Evolutionary conservation across 2,329 filamentous ascomycete genomes (phyloP).

Genomic region (Pseudogymnoascus sp.): DNA sequence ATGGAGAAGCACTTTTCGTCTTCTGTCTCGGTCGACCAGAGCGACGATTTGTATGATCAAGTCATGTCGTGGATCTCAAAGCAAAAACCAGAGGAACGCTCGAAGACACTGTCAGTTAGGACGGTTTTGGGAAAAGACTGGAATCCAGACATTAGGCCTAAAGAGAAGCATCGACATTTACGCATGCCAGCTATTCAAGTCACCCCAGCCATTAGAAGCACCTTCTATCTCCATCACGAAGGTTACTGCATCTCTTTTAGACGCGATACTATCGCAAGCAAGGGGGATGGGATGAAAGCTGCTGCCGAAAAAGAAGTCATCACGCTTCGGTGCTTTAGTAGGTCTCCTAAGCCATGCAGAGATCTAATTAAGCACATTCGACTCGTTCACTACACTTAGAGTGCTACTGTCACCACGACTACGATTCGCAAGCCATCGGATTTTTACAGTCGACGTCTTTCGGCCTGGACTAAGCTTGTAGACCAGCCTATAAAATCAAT

Average conservation of each 20-base stretch:
- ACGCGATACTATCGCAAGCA: background rate
- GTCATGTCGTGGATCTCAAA: slow-evolving; percentile 34
- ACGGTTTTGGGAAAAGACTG: background rate
- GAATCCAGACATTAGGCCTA: background rate
- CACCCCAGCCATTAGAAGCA: background rate
- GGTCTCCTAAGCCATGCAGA: slow-evolving; percentile 45
- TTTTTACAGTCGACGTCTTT: slow-evolving; percentile 27
- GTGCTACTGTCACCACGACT: slow-evolving; percentile 45
- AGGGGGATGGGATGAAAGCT: background rate
- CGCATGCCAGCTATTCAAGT: background rate
- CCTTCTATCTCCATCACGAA: slow-evolving; percentile 73
- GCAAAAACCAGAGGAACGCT: background rate
- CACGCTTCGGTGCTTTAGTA: slow-evolving; percentile 46
- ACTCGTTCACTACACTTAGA: slow-evolving; percentile 45
- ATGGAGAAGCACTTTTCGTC: slow-evolving; percentile 19
- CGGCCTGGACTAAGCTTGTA: slow-evolving; percentile 49
- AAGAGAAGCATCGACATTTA: background rate
- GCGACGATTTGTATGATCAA: slow-evolving; percentile 41
- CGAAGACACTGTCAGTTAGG: background rate
- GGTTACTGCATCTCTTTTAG: slow-evolving; percentile 57
- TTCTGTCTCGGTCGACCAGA: slow-evolving; percentile 56
- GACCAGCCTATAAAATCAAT: slow-evolving; percentile 61
- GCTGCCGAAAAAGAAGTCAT: slow-evolving; percentile 40
- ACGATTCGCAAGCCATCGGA: slow-evolving; percentile 38
- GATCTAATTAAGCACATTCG: slow-evolving; percentile 43